Evolutionary conservation across 73 alveolate species (phyloP), one percentile per base, ranked within the genome.

Genomic region (Paramecium biaurelia): DNA sequence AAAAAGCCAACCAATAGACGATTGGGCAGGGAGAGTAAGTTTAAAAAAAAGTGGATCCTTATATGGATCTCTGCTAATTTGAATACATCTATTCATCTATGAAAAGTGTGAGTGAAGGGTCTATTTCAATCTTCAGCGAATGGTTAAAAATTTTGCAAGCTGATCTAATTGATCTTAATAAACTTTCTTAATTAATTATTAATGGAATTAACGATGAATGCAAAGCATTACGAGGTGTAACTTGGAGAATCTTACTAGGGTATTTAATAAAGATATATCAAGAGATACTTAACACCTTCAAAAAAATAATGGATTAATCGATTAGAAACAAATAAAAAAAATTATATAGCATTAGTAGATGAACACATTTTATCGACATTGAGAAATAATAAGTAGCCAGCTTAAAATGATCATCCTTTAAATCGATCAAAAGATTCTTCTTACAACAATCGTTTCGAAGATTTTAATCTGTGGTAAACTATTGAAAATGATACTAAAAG

Each of bases 401-500:
- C 41, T 12, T 79, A 45, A 14, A 45, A 79, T 79, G 90, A 79
- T 79, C 90, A 79, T 42, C 90, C 90, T 4, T 34, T 79, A 14
- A 79, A 47, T 45, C 23, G 90, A 2, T 41, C 70, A 2, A 79
- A 79, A 34, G 74, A 79, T 45, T 43, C 76, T 2, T 41, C 28
- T 43, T 79, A 63, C 9, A 79, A 79, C 47, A 79, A 47, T 45
- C 56, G 56, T 23, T 79, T 79, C 18, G 90, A 38, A 38, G 90
- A 79, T 45, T 23, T 26, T 20, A 10, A 45, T 30, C 74, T 79
- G 11, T 79, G 90, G 90, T 24, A 79, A 24, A 79, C 47, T 7
- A 79, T 79, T 41, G 90, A 79, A 79, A 43, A 43, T 7, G 90
- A 79, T 34, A 79, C 90, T 41, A 79, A 79, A 79, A 79, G 90